Evolutionary conservation across 176 grass and related monocot genomes (phyloP), one percentile per base, ranked within the genome.

Genomic region (Oryza coarctata): DNA sequence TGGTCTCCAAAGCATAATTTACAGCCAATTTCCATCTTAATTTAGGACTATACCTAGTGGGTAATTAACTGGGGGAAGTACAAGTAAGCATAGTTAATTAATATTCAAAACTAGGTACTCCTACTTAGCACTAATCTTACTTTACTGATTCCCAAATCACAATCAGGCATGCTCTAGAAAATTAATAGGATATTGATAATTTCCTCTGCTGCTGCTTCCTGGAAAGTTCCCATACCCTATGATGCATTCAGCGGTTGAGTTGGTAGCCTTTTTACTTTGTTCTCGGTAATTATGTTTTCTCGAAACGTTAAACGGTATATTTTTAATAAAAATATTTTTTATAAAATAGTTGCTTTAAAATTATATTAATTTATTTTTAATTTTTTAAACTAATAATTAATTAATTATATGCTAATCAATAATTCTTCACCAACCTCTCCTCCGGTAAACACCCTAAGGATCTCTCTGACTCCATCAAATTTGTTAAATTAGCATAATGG

Each of bases 101-200:
- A 60, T 25, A 23, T 25, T 60, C 22, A 60, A 60, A 60, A 60
- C 23, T 29, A 26, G 33, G 23, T 77, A 9, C 14, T 41, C 55
- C 55, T 60, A 23, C 55, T 33, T 10, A 60, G 7, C 26, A 33
- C 32, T 75, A 60, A 60, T 60, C 50, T 77, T 63, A 33, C 39
- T 77, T 77, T 63, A 60, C 26, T 17, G 52, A 43, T 63, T 63
- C 57, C 75, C 55, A 60, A 60, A 60, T 60, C 55, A 58, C 74
- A 77, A 41, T 36, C 58, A 63, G 58, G 58, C 7, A 7, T 63
- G 75, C 57, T 64, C 18, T 27, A 43, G 7, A 60, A 18, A 60
- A 43, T 29, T 61, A 64, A 25, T 41, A 40, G 23, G 39, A 62
- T 27, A 62, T 39, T 5, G 4, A 33, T 33, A 6, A 76, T 58